phyloP scores from a whole-genome alignment of 495 filamentous ascomycete genomes.

The Lophiostoma macrostomum region DNA sequence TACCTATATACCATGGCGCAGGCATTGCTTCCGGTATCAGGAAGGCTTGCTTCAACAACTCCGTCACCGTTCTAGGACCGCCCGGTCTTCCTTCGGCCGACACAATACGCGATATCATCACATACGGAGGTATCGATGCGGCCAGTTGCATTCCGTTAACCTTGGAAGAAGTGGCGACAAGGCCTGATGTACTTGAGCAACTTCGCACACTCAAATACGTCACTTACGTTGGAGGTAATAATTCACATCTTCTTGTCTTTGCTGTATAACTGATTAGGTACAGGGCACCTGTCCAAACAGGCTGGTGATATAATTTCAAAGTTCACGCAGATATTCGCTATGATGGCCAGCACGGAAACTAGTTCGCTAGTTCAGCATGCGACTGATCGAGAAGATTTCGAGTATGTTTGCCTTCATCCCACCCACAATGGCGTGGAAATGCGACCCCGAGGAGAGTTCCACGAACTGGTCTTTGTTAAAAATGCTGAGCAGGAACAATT shows the following conservation, averaged over 20 bases:
- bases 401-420: constrained; percentile 14
- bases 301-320: constrained; percentile 9
- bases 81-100: constrained; percentile 11
- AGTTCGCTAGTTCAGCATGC: constrained; percentile 1
- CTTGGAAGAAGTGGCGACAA: constrained; percentile 15
- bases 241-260: too few species aligned
- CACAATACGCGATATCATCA: constrained; percentile 7
- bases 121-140: constrained; percentile 13
- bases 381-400: constrained; percentile 17
- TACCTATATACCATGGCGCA: constrained; percentile 13
- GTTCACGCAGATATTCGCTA: background rate
- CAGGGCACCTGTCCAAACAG: background rate
- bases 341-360: constrained; percentile 9
- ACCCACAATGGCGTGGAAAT: constrained; percentile 17
- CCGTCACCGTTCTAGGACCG: constrained; percentile 13
- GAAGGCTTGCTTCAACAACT: background rate
- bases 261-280: background rate
- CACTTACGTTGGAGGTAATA: constrained; percentile 16
- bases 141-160: constrained; percentile 4
- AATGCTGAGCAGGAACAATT: background rate
- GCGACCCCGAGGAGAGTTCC: constrained; percentile 6
- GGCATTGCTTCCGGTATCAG: constrained; percentile 10
- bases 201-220: constrained; percentile 15
- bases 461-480: constrained; percentile 16
- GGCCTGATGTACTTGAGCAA: constrained; percentile 18